phyloP scores from a whole-genome alignment of 495 filamentous ascomycete genomes.

The Sabuloglossum arenarium region DNA sequence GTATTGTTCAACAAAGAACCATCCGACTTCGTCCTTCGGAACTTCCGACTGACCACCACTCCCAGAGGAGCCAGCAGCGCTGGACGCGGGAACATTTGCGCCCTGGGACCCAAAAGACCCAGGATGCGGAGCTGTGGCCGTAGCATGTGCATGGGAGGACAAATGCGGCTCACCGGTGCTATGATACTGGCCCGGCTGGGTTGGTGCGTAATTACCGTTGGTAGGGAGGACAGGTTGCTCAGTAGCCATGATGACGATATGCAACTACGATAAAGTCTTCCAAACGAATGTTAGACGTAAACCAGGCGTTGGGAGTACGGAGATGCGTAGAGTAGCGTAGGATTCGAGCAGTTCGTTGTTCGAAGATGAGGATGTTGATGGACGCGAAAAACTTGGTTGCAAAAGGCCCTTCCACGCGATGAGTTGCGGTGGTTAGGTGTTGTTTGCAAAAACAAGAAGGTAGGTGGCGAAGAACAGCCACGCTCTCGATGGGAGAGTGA shows the following conservation, averaged over 20 bases:
- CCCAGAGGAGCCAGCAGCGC: not conserved
- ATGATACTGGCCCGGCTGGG: slow-evolving; percentile 10
- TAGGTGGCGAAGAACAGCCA: not conserved
- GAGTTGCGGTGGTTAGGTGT: not conserved
- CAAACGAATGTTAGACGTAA: not conserved
- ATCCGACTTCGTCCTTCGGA: slow-evolving; percentile 78
- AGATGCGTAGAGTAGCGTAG: not conserved
- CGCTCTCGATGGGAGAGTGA: not conserved
- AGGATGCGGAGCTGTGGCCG: not conserved
- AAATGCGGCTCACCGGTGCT: not conserved
- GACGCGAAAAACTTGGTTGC: not conserved
- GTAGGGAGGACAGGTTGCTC: slow-evolving; percentile 16
- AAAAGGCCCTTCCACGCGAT: not conserved
- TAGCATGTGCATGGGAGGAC: not conserved
- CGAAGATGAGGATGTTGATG: not conserved
- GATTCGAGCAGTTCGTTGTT: not conserved
- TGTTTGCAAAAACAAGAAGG: not conserved
- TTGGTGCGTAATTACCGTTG: slow-evolving; percentile 22
- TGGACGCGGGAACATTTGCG: slow-evolving; percentile 2
- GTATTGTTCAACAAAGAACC: slow-evolving; percentile 98
- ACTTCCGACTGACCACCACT: slow-evolving; percentile 10
- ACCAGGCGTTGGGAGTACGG: not conserved
- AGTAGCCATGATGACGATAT: slow-evolving; percentile 15
- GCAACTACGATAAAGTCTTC: not conserved
- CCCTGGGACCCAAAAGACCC: slow-evolving; percentile 6